These are phyloP conservation scores for Opeltia flavorubescens DNA, from an alignment of 495 filamentous ascomycete genomes.

Conservation along the genomic window DNA sequence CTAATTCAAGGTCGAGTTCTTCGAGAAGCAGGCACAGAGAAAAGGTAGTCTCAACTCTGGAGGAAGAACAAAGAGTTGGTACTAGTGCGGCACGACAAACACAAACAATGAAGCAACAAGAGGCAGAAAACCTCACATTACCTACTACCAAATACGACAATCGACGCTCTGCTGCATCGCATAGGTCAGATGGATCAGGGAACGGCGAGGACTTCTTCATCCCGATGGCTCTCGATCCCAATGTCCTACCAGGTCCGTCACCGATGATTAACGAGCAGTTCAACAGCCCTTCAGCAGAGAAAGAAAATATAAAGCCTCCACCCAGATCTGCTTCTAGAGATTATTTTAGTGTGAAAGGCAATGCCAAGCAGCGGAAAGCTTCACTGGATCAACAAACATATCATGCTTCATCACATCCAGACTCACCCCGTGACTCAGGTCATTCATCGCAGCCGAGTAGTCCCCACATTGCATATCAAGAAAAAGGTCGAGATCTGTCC, in stretches of 20 bases:
- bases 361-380: conserved; percentile 19
- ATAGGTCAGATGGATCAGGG: conserved; percentile 43
- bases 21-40: conserved; percentile 14
- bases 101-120: neutral
- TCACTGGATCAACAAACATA: conserved; percentile 16
- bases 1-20: conserved; percentile 12
- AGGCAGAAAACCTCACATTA: conserved; percentile 46
- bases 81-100: conserved; percentile 2
- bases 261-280: conserved; percentile 18
- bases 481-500: conserved; percentile 54
- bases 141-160: conserved; percentile 66
- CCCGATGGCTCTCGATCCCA: conserved; percentile 80
- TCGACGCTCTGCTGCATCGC: conserved; percentile 53
- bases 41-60: conserved; percentile 3
- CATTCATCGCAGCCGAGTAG: conserved; percentile 30
- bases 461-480: conserved; percentile 85
- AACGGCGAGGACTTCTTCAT: conserved; percentile 74
- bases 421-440: conserved; percentile 14
- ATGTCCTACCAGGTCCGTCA: conserved; percentile 46
- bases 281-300: conserved; percentile 5
- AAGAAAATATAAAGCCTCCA: conserved; percentile 8
- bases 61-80: conserved; percentile 15
- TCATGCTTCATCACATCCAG: conserved; percentile 25
- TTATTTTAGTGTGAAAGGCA: conserved; percentile 29
- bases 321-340: conserved; percentile 20